These are phyloP conservation scores for Bipolaris oryzae DNA, from an alignment of 2,329 filamentous ascomycete genomes.

Conservation along the genomic window DNA sequence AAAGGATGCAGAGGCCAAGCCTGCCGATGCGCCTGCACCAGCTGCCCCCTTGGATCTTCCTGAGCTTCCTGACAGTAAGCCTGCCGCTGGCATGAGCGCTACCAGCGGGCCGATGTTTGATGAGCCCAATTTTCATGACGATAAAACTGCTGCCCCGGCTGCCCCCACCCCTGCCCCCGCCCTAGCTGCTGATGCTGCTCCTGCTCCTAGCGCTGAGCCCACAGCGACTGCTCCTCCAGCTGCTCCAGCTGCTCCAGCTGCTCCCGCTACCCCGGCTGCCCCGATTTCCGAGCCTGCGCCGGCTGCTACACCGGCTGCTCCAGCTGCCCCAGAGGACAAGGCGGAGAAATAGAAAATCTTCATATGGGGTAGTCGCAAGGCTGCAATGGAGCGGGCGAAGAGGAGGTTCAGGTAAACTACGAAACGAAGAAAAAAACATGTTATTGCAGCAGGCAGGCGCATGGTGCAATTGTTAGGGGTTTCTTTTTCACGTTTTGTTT, in stretches of 20 bases:
- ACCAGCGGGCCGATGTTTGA: slow-evolving; percentile 48
- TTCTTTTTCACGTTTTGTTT: slow-evolving; percentile 16
- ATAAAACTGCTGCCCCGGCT: slow-evolving; percentile 20
- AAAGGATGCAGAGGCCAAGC: slow-evolving; percentile 25
- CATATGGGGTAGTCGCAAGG: not conserved
- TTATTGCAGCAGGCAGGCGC: slow-evolving; percentile 2
- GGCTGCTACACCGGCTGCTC: not conserved
- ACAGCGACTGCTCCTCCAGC: slow-evolving; percentile 1
- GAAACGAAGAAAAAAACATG: not conserved
- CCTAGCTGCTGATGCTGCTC: slow-evolving; percentile 13
- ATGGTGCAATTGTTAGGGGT: not conserved
- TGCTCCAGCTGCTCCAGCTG: not conserved
- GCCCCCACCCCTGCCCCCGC: not conserved
- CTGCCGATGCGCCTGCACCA: slow-evolving; percentile 19
- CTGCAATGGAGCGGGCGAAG: not conserved
- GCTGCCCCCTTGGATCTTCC: slow-evolving; percentile 28
- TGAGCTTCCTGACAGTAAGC: slow-evolving; percentile 33
- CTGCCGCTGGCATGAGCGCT: slow-evolving; percentile 48
- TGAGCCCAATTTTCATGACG: slow-evolving; percentile 35
- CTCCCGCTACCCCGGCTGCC: not conserved
- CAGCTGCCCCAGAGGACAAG: slow-evolving; percentile 8
- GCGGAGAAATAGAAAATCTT: slow-evolving; percentile 4
- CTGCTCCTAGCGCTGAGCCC: slow-evolving; percentile 7
- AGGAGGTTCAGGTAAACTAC: not conserved
- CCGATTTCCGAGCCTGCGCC: not conserved